Percentiles rank a stretch among this genome's conserved stretches.
Evolutionary conservation across 805 yeast species (phyloP).

Genomic region (Candida coquimbonensis): DNA sequence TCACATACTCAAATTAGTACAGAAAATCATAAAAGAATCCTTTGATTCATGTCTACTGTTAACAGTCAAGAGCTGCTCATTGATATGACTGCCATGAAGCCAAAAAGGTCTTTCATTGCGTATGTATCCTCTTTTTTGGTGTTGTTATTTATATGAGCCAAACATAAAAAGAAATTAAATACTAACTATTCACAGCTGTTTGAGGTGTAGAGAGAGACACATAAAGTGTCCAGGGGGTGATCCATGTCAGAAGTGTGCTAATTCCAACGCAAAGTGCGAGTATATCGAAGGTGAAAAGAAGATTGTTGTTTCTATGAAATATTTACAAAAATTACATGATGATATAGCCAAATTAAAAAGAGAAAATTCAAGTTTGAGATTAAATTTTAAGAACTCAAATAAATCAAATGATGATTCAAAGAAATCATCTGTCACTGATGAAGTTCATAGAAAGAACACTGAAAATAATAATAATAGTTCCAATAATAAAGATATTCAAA

Average conservation of each 20-base stretch:
- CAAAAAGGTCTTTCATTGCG: slow-evolving; percentile 20
- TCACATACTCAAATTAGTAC: too few species aligned
- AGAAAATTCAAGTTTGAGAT: slow-evolving; percentile 54
- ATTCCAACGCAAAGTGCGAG: slow-evolving; percentile 54
- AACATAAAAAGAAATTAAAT: background rate
- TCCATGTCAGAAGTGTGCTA: slow-evolving; percentile 58
- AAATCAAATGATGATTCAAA: too few species aligned
- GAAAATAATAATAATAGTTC: too few species aligned
- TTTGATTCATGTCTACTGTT: background rate
- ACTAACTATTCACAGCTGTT: slow-evolving; percentile 30
- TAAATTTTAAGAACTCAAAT: slow-evolving; percentile 7
- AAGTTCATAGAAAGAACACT: too few species aligned
- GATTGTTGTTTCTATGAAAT: slow-evolving; percentile 65
- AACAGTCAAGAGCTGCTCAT: slow-evolving; percentile 1
- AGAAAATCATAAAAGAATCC: too few species aligned
- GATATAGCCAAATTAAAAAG: slow-evolving; percentile 58
- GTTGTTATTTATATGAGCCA: too few species aligned
- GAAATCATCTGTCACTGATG: too few species aligned
- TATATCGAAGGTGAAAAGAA: slow-evolving; percentile 68
- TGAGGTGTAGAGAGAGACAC: slow-evolving; percentile 64
- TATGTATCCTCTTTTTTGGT: slow-evolving; percentile 4
- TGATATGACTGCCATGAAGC: slow-evolving; percentile 13
- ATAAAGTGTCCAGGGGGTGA: slow-evolving; percentile 74
- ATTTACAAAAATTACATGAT: slow-evolving; percentile 58
- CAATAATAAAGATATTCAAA: too few species aligned